Evolutionary conservation across 768 basidiomycete genomes (phyloP), one percentile per base, ranked within the genome.

Genomic region (Auricularia sp.): DNA sequence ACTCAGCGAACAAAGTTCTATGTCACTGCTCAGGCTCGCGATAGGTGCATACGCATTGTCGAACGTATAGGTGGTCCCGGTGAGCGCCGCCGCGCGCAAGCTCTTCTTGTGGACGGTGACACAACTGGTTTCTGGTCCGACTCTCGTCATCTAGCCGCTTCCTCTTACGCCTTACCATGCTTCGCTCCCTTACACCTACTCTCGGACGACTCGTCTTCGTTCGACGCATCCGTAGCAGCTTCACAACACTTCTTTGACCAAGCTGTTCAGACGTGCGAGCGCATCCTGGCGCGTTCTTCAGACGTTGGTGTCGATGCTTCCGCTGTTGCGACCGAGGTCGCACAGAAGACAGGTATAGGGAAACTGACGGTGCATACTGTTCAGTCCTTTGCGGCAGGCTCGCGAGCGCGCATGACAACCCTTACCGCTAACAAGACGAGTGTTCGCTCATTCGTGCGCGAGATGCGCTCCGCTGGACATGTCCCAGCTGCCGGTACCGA

Each of bases 341-440:
- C 63, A 65, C 44, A 59, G 66, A 83, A 81, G 23, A 82, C 78
- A 64, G 79, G 78, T 21, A 84, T 85, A 66, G 79, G 83, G 1
- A 81, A 81, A 36, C 75, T 91, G 36, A 92, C 91, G 0, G 81
- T 81, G 8, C 92, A 94, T 72, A 94, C 93, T 0, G 82, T 90
- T 8, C 80, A 84, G 64, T 90, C 87, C 63, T 77, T 93, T 77
- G 75, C 86, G 21, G 83, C 82, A 70, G 93, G 92, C 16, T 83
- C 87, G 0, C 75, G 75, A 44, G 75, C 81, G 34, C 85, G 87
- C 0, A 87, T 89, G 88, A 94, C 93, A 66, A 91, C 90, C n/a
- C 76, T 95, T 60, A 94, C 92, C 3, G 91, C 91, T 8, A 95
- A 96, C 68, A 80, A 84, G 67, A 81, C 87, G 36, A 91, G 91